Evolutionary conservation across 2,329 filamentous ascomycete species (phyloP).

Genomic region (Trichophyton rubrum): DNA sequence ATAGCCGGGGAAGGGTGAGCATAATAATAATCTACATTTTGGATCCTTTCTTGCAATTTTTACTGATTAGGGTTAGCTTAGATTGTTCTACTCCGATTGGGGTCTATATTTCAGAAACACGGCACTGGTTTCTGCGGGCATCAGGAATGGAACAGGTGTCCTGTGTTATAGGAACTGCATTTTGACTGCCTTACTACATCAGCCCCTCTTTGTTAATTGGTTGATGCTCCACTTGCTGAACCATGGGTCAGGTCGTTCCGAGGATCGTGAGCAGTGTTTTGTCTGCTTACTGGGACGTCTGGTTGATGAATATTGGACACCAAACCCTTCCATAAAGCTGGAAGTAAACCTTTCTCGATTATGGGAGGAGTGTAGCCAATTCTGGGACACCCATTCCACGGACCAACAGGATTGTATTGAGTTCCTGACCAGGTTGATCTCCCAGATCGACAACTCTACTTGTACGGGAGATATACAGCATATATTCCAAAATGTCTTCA

Average conservation of each 20-base stretch:
- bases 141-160: conserved; percentile 7
- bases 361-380: conserved; percentile 4
- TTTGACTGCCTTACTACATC: conserved; percentile 9
- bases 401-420: conserved; percentile 11
- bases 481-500: conserved; percentile 9
- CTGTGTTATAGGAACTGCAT: conserved; percentile 12
- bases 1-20: conserved; percentile 9
- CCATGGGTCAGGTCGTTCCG: background rate
- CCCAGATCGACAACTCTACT: conserved; percentile 1
- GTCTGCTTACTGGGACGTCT: conserved; percentile 7
- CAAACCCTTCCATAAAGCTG: background rate
- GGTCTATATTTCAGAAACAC: background rate
- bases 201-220: conserved; percentile 11
- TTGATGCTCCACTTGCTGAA: conserved; percentile 5
- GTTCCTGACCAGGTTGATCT: conserved; percentile 7
- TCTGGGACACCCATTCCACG: background rate
- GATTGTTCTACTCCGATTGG: conserved; percentile 9
- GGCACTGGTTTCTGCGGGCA: conserved; percentile 2
- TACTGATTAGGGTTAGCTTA: conserved; percentile 6
- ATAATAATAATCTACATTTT: background rate
- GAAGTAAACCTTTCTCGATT: conserved; percentile 2
- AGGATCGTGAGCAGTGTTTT: background rate
- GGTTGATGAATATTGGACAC: conserved; percentile 7
- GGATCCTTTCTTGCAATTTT: background rate
- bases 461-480: background rate